phyloP scores from a whole-genome alignment of 345 rosid species.

The Melastoma malabathricum region DNA sequence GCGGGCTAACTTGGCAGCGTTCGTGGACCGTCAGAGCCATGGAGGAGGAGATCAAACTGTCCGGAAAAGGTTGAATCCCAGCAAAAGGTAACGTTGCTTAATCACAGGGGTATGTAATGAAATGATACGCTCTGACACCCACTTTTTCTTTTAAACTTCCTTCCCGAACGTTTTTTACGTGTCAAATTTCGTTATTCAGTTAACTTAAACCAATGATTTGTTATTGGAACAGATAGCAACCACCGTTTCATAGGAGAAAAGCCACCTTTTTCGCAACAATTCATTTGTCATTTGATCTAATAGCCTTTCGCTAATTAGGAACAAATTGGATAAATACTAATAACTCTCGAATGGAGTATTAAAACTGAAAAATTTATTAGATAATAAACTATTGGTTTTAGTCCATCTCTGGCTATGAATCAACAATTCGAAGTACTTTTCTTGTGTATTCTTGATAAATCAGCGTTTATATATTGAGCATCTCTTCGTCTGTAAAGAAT shows the following conservation, averaged over 20 bases:
- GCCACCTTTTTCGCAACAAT: not conserved
- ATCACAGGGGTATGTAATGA: too few species aligned
- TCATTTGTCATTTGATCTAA: not conserved
- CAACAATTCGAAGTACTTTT: conserved; percentile 1
- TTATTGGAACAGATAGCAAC: too few species aligned
- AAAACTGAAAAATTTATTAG: not conserved
- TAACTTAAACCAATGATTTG: too few species aligned
- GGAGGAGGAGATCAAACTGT: too few species aligned
- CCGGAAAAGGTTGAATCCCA: too few species aligned
- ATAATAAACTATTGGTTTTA: conserved; percentile 3
- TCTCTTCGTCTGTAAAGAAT: not conserved
- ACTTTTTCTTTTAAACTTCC: too few species aligned
- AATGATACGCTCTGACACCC: too few species aligned
- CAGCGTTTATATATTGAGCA: not conserved
- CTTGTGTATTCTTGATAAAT: not conserved
- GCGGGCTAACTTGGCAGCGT: conserved; percentile 19
- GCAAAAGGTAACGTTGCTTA: too few species aligned
- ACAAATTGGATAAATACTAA: conserved; percentile 4
- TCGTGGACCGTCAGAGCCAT: conserved; percentile 8
- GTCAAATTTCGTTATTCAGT: too few species aligned
- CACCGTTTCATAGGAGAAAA: not conserved
- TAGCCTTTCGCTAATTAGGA: conserved; percentile 4
- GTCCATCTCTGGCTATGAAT: conserved; percentile 3
- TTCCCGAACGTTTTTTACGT: too few species aligned
- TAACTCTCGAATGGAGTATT: not conserved